Evolutionary conservation across 352 stramenopile species (phyloP), one percentile per base, ranked within the genome.

Genomic region (Plasmopara muralis): DNA sequence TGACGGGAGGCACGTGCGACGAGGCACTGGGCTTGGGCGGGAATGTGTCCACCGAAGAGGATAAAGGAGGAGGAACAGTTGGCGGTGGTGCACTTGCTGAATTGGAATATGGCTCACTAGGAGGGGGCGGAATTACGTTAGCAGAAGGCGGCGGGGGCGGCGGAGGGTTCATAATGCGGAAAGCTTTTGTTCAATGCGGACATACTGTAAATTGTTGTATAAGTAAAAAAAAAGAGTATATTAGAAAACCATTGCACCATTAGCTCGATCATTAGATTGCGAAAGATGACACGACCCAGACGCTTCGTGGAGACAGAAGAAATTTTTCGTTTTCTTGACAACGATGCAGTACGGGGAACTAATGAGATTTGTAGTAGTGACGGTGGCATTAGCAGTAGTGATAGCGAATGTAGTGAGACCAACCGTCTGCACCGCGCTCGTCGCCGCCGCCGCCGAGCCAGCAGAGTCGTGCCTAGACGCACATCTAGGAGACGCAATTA

Each of bases 21-120:
- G 64, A 39, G 5, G 37, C n/a, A 25, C 48, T 37, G 16, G 53
- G 30, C 6, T 53, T 53, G 20, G 55, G 47, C 40, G 60, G 29
- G 2, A 25, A 53, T 20, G 43, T 51, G 4, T 38, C 31, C 9
- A 39, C 18, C 0, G 65, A 40, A 1, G 68, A 47, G 9, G 64
- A 38, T 7, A 68, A 47, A 5, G 73, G 73, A 6, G 72, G 76
- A 10, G 66, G 65, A 14, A 68, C 59, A 14, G 73, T 69, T 9
- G 73, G 71, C 9, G 72, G 55, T 14, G 68, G 60, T 8, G 54
- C 34, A 9, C 39, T 60, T 39, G 37, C 43, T 9, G 54, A 16
- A 13, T 20, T 18, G 43, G 49, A 30, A 7, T 45, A 33, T 12
- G 41, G 12, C 9, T 15, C 30, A 12, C 16, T 42, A 34, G 39